Percentiles rank a stretch among this genome's conserved stretches.
These are phyloP conservation scores for Lasiodiplodia sp. DNA, from an alignment of 2,329 filamentous ascomycete species.

Conservation along the genomic window DNA sequence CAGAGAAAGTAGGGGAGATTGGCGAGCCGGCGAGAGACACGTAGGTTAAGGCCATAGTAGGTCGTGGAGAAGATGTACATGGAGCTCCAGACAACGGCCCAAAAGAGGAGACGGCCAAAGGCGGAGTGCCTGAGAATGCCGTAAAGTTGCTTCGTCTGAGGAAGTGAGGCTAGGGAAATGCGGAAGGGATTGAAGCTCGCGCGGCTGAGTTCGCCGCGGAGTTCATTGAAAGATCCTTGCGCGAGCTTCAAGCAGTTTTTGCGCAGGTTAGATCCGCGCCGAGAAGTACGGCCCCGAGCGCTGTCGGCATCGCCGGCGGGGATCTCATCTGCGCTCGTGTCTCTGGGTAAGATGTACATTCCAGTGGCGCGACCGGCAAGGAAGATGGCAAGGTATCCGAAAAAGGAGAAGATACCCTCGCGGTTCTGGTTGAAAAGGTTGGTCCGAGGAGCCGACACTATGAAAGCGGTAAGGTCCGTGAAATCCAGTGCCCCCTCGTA, in stretches of 20 bases:
- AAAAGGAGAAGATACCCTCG: constrained; percentile 93
- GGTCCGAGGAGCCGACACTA: constrained; percentile 80
- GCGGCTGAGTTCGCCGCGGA: constrained; percentile 1
- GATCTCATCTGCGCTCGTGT: not conserved
- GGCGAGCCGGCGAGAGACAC: constrained; percentile 85
- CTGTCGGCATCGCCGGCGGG: not conserved
- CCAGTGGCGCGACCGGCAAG: constrained; percentile 86
- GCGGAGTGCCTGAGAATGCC: constrained; percentile 63
- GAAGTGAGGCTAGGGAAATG: not conserved
- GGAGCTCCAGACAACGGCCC: constrained; percentile 71
- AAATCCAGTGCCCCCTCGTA: constrained; percentile 76
- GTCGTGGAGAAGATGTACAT: constrained; percentile 75
- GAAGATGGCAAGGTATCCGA: constrained; percentile 94
- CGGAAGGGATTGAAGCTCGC: constrained; percentile 21
- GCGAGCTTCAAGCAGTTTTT: constrained; percentile 21
- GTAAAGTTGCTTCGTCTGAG: constrained; percentile 42
- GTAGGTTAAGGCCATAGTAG: constrained; percentile 75
- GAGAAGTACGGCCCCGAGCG: constrained; percentile 3
- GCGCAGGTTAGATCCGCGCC: not conserved
- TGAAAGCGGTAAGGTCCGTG: constrained; percentile 80
- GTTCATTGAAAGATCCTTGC: constrained; percentile 4
- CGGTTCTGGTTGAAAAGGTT: constrained; percentile 87
- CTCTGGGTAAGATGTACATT: constrained; percentile 71
- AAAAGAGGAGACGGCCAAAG: constrained; percentile 68
- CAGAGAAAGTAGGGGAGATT: constrained; percentile 94